These are phyloP conservation scores for Suillus clintonianus DNA, from an alignment of 768 basidiomycete genomes.

Conservation along the genomic window DNA sequence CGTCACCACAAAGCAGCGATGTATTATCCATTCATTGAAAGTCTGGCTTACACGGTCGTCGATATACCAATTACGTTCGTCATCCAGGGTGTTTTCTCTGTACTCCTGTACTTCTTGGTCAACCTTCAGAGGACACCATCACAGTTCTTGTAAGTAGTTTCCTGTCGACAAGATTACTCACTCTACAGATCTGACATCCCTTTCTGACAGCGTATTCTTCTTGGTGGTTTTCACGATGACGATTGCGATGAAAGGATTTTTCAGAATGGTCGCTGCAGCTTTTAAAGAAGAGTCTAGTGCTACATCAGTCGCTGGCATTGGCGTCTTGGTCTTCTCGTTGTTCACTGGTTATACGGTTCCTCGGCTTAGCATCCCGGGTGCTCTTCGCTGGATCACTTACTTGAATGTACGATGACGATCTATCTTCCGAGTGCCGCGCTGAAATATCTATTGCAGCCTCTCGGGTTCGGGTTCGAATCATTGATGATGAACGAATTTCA, in stretches of 20 bases:
- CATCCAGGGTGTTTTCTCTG: constrained; percentile 35
- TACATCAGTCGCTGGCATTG: constrained; percentile 57
- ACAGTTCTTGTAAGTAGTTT: constrained; percentile 67
- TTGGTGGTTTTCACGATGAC: constrained; percentile 60
- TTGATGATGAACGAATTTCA: constrained; percentile 84
- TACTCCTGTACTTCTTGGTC: constrained; percentile 62
- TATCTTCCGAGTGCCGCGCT: not conserved
- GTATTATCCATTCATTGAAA: constrained; percentile 53
- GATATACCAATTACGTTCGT: constrained; percentile 46
- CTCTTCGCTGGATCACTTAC: constrained; percentile 66
- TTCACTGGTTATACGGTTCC: constrained; percentile 62
- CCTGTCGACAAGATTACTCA: constrained; percentile 4
- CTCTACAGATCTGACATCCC: not conserved
- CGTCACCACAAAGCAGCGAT: constrained; percentile 47
- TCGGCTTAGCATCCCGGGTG: constrained; percentile 63
- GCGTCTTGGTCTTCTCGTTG: constrained; percentile 57
- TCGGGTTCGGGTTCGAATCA: constrained; percentile 52
- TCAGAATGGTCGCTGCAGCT: constrained; percentile 64
- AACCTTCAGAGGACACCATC: constrained; percentile 52
- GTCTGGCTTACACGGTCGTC: constrained; percentile 47
- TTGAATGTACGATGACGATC: constrained; percentile 46
- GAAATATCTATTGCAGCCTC: not conserved
- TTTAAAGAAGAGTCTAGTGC: constrained; percentile 63
- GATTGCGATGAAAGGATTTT: constrained; percentile 74
- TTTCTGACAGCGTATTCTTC: constrained; percentile 50